Percentiles rank a stretch among this genome's conserved stretches.
These are phyloP conservation scores for Neodidymelliopsis sp. DNA, from an alignment of 2,329 filamentous ascomycete genomes.

Conservation along the genomic window DNA sequence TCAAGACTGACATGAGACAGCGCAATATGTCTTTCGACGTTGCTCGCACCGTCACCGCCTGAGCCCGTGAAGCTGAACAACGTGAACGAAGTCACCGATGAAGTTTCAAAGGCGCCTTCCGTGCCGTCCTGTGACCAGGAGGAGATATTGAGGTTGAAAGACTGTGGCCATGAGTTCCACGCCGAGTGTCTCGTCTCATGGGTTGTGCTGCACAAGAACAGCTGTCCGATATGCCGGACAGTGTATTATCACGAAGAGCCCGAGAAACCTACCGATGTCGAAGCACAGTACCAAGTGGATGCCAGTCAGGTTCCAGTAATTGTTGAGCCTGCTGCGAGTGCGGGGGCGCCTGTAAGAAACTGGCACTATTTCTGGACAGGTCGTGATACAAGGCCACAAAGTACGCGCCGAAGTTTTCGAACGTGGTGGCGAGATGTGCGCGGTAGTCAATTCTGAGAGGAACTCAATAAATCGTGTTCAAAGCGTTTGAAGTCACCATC, in stretches of 20 bases:
- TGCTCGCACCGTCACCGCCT: slow-evolving; percentile 36
- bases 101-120: slow-evolving; percentile 3
- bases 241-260: slow-evolving; percentile 34
- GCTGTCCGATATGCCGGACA: slow-evolving; percentile 43
- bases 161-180: slow-evolving; percentile 43
- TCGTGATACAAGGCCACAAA: slow-evolving; percentile 3
- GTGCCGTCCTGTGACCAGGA: slow-evolving; percentile 19
- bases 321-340: not conserved
- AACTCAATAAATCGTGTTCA: too few relatives aligned
- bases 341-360: slow-evolving; percentile 4
- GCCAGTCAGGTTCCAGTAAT: not conserved
- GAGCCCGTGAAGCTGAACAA: slow-evolving; percentile 33
- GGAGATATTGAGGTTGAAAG: slow-evolving; percentile 35
- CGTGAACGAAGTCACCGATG: slow-evolving; percentile 15
- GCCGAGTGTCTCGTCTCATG: slow-evolving; percentile 42
- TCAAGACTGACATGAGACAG: slow-evolving; percentile 24
- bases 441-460: not conserved
- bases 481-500: too few relatives aligned
- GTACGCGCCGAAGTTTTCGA: not conserved
- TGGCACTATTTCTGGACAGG: slow-evolving; percentile 18
- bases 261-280: slow-evolving; percentile 24
- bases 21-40: slow-evolving; percentile 43
- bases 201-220: slow-evolving; percentile 40
- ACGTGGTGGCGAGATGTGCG: not conserved
- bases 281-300: slow-evolving; percentile 10